Base-by-base conservation (phyloP, 106 monocot species). In the Dendrobium huoshanense region DNA sequence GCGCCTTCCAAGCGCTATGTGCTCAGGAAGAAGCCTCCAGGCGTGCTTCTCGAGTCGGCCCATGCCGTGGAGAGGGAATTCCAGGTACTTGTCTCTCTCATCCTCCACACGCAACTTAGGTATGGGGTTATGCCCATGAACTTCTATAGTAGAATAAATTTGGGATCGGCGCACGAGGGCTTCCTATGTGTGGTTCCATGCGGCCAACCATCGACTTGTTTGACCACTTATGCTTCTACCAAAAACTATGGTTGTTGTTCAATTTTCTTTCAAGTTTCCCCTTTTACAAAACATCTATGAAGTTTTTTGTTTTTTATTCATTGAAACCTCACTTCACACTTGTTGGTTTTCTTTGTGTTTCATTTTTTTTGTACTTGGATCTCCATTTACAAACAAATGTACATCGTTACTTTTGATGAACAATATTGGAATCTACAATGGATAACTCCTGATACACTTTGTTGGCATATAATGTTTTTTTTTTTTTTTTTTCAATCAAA, bases 51-150 rank as follows among this genome's bases (percentile, higher is more conserved):
- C 43, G 81, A 89, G 84, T 98, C 98, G 19, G 98, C 98, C 45
- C 98, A 98, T 64, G 92, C 95, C 24, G 89, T 98, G 29, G 98
- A 98, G 81, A 86, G 98, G 70, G 98, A 98, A 82, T 98, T 84
- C 77, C 84, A 87, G 87, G 98, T 98, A 51, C 44, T 15, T 24
- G 9, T 80, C 37, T 55, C 13, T 70, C 37, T 4, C 13, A 10
- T 70, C 10, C 70, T 70, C 31, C 70, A 70, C 37, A 7, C 29
- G 37, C 70, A 29, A 70, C 2, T 70, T 16, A 37, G 15, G 15
- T 16, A 0, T 3, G 51, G 8, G 61, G 13, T 56, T 56, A 19
- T 56, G 13, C 56, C n/a, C 61, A 61, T 61, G 61, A 61, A 61
- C 4, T 61, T 61, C 61, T 61, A 56, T 56, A 61, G 19, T 61